Percentiles rank a stretch among this genome's conserved stretches.
Evolutionary conservation across 1,139 yeast genomes (phyloP).

Genomic region (Candida sp.): DNA sequence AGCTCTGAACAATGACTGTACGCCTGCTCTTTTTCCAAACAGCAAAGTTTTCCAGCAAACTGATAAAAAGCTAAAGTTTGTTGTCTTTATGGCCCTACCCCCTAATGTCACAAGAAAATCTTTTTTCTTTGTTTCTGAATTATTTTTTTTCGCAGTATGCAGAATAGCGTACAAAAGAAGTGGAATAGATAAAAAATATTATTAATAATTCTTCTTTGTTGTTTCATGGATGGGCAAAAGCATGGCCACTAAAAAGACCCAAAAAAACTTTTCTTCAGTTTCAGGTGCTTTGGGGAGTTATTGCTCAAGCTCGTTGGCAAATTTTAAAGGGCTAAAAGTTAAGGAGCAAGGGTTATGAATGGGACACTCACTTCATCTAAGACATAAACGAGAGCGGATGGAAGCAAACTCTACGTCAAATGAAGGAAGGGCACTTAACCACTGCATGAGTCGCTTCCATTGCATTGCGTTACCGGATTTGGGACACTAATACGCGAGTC

Average conservation of each 20-base stretch:
- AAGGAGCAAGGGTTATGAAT: not conserved
- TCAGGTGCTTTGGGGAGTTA: not conserved
- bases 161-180: not conserved
- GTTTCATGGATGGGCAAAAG: not conserved
- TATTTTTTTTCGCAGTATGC: slow-evolving; percentile 5
- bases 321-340: not conserved
- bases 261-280: not conserved
- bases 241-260: not conserved
- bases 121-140: not conserved
- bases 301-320: not conserved
- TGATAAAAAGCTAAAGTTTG: not conserved
- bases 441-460: not conserved
- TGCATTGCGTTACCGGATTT: too few species aligned
- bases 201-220: not conserved
- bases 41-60: not conserved
- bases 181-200: not conserved
- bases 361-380: not conserved
- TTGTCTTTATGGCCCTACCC: not conserved
- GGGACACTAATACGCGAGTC: too few species aligned
- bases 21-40: not conserved
- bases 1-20: not conserved
- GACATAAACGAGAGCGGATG: not conserved
- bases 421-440: not conserved
- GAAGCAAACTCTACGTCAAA: not conserved
- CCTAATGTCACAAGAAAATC: slow-evolving; percentile 2